Base-by-base conservation (phyloP, 495 filamentous ascomycete genomes). In the Penicillium argentinense region DNA sequence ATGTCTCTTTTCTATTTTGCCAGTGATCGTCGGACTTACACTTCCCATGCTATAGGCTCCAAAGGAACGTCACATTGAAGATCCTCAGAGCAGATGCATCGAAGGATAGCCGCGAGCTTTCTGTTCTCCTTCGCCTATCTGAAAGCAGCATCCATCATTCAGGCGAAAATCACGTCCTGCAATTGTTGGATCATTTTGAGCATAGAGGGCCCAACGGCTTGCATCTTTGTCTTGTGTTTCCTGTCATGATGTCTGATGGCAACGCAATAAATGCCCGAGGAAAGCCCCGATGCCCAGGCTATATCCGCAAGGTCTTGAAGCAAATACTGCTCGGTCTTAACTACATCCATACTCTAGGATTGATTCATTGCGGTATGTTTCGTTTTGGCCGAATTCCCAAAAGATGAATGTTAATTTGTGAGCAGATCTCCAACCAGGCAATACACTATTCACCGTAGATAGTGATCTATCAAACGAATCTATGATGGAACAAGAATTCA, bases 201-300 rank as follows among this genome's bases (percentile, higher is more conserved):
- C 65, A 73, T 47, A 25, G 53, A 16, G 74, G 71, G 6, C 75
- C 74, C 5, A 76, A 79, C 54, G 75, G 76, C 7, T 58, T 41
- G 1, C 72, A 78, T 51, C 52, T 66, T 19, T 78, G 75, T 44
- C 66, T 78, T 19, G 70, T 78, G 6, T 65, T 75, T 44, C 59
- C 59, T 4, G 49, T 50, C 3, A 56, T 62, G 48, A 30, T 57
- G 26, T 53, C 51, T 34, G 54, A 62, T 43, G 51, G 54, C 23
- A 11, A 53, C 17, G 42, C 5, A 28, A 58, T 58, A 45, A 51
- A 30, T 54, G 26, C 16, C 17, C 27, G 19, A n/a, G 13, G 22
- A 36, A 37, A 46, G 11, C 41, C 42, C 14, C 42, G 37, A 25
- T 17, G n/a, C 19, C 12, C 22, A 37, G 26, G 8, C 19, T 52